Conservation (phyloP, 179 eudicot species). For the Silene coronaria region DNA sequence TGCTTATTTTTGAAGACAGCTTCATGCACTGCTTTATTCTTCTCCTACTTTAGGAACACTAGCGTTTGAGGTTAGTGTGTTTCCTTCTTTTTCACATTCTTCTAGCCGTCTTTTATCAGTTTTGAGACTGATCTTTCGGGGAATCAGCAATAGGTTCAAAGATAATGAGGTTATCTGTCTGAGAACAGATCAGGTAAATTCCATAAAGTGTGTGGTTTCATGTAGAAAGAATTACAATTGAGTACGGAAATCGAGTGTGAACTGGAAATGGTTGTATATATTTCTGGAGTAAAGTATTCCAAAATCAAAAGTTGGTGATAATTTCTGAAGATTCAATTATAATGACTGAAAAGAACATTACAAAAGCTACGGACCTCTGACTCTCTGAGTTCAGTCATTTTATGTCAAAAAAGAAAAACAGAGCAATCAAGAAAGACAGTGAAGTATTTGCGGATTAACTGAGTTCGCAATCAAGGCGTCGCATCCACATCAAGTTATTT, state of each 20-base stretch:
- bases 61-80: neutral
- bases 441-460: too few relatives aligned
- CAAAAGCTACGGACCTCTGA: too few relatives aligned
- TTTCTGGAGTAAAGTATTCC: neutral
- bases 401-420: too few relatives aligned
- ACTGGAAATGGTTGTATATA: neutral
- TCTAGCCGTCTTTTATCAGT: neutral
- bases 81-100: neutral
- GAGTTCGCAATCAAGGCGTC: too few relatives aligned
- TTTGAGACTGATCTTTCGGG: neutral
- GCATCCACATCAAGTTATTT: too few relatives aligned
- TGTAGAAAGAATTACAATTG: neutral
- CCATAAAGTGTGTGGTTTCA: neutral
- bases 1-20: neutral
- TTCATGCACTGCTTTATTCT: neutral
- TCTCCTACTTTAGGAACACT: neutral
- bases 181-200: neutral
- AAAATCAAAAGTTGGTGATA: neutral
- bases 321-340: neutral
- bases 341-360: neutral
- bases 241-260: neutral
- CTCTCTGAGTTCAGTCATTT: too few relatives aligned
- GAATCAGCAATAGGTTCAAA: neutral
- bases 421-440: too few relatives aligned
- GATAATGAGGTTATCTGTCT: neutral